phyloP scores from a whole-genome alignment of 176 grass and related monocot genomes.

The Oryza meridionalis region DNA sequence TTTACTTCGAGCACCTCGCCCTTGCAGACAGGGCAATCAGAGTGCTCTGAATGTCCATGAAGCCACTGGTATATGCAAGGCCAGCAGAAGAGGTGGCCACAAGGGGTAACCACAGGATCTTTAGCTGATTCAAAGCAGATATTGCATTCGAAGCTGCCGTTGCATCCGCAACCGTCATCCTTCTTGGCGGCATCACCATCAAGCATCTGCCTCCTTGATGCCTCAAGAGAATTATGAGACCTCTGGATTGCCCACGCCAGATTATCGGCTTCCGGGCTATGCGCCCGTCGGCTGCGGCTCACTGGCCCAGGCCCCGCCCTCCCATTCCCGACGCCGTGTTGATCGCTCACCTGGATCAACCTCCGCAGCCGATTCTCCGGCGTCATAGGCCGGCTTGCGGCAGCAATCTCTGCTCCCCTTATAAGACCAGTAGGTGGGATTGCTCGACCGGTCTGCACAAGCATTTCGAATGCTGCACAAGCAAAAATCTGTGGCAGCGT shows the following conservation, averaged over 20 bases:
- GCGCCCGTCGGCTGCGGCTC: slow-evolving; percentile 7
- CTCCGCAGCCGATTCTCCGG: slow-evolving; percentile 68
- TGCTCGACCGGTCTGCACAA: neutral
- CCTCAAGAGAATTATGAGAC: slow-evolving; percentile 53
- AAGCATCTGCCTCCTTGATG: slow-evolving; percentile 51
- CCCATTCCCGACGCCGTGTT: slow-evolving; percentile 46
- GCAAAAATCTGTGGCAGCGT: neutral
- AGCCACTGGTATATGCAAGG: slow-evolving; percentile 85
- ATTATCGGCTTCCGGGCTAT: slow-evolving; percentile 56
- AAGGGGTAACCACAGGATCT: slow-evolving; percentile 78
- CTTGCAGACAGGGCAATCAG: slow-evolving; percentile 90
- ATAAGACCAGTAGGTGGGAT: neutral
- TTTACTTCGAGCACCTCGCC: slow-evolving; percentile 61
- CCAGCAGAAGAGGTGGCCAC: slow-evolving; percentile 96
- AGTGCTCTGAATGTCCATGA: slow-evolving; percentile 41
- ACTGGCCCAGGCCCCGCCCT: slow-evolving; percentile 4
- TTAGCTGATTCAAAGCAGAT: slow-evolving; percentile 80
- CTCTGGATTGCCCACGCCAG: slow-evolving; percentile 58
- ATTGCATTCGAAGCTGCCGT: slow-evolving; percentile 75
- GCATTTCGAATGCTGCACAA: slow-evolving; percentile 31
- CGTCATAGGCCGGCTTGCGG: neutral
- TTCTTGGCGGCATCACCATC: slow-evolving; percentile 47
- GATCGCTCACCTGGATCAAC: slow-evolving; percentile 66
- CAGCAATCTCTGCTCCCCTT: slow-evolving; percentile 33
- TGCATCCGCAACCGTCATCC: slow-evolving; percentile 45